Evolutionary conservation across 192 early-diverging fungal species (phyloP).

Genomic region (Coemansia sp.): DNA sequence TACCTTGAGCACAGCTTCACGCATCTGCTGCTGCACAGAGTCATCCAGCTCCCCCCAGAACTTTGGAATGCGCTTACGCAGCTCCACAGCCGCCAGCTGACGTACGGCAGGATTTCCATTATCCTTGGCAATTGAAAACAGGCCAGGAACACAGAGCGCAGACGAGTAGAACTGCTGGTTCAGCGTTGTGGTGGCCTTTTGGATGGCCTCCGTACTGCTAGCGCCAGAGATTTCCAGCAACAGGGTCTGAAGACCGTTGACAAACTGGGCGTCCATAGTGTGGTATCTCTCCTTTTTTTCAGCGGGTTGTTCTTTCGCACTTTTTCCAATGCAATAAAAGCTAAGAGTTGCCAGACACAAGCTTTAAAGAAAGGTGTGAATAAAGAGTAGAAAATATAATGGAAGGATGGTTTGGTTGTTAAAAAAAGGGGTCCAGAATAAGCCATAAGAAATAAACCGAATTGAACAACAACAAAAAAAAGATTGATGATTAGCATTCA

Average conservation of each 20-base stretch:
- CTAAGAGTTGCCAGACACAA: not conserved
- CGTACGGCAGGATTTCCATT: slow-evolving; percentile 70
- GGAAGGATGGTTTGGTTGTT: too few species aligned
- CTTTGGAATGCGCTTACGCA: slow-evolving; percentile 76
- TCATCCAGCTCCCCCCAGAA: slow-evolving; percentile 74
- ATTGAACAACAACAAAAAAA: too few species aligned
- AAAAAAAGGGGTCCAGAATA: too few species aligned
- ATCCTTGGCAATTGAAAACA: slow-evolving; percentile 69
- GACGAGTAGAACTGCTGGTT: slow-evolving; percentile 72
- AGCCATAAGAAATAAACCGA: too few species aligned
- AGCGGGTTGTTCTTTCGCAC: not conserved
- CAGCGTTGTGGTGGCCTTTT: slow-evolving; percentile 67
- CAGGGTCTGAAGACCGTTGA: slow-evolving; percentile 58
- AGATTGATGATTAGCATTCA: too few species aligned
- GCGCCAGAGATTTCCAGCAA: slow-evolving; percentile 60
- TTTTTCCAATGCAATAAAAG: not conserved
- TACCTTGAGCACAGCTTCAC: slow-evolving; percentile 67
- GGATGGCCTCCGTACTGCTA: slow-evolving; percentile 60
- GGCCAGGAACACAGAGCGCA: slow-evolving; percentile 76
- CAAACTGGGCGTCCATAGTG: slow-evolving; percentile 58
- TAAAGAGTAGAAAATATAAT: too few species aligned
- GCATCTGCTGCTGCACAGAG: slow-evolving; percentile 60
- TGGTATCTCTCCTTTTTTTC: not conserved
- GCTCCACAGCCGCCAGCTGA: slow-evolving; percentile 86
- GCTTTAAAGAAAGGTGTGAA: not conserved